These are phyloP conservation scores for Daldinia caldariorum DNA, from an alignment of 495 filamentous ascomycete genomes.

Conservation along the genomic window DNA sequence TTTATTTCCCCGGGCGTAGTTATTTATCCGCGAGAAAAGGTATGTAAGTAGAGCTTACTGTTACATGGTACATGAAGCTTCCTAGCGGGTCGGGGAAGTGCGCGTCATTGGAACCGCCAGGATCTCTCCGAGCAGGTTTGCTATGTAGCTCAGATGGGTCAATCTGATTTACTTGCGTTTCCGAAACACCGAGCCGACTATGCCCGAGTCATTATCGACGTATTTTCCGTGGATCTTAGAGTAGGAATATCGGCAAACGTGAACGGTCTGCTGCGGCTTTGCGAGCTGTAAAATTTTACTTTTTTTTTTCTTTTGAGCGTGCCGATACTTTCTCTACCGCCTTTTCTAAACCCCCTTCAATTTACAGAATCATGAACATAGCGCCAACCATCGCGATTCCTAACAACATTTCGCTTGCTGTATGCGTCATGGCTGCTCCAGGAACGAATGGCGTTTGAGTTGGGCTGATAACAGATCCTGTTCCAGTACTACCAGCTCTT, in stretches of 20 bases:
- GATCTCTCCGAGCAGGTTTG: constrained; percentile 19
- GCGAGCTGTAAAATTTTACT: not conserved
- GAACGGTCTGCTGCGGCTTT: constrained; percentile 2
- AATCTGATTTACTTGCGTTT: constrained; percentile 26
- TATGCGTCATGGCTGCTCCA: constrained; percentile 28
- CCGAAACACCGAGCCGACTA: constrained; percentile 45
- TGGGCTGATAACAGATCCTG: constrained; percentile 12
- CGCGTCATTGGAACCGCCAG: constrained; percentile 14
- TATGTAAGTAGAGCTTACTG: constrained; percentile 37
- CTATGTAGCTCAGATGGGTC: constrained; percentile 16
- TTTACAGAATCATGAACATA: constrained; percentile 41
- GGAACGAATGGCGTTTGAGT: constrained; percentile 28
- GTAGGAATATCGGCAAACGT: constrained; percentile 29
- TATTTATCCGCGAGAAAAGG: constrained; percentile 39
- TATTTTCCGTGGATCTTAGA: constrained; percentile 28
- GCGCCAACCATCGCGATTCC: constrained; percentile 33
- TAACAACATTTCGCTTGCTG: constrained; percentile 37
- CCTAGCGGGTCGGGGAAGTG: constrained; percentile 24
- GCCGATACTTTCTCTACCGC: constrained; percentile 13
- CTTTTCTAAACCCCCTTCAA: constrained; percentile 13
- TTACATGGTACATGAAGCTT: constrained; percentile 35
- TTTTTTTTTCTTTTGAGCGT: constrained; percentile 14
- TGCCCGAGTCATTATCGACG: constrained; percentile 16
- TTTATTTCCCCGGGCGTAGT: constrained; percentile 32
- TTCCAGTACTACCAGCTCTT: constrained; percentile 29